Conservation (phyloP, 2,329 filamentous ascomycete genomes). For the Penicillium expansum region DNA sequence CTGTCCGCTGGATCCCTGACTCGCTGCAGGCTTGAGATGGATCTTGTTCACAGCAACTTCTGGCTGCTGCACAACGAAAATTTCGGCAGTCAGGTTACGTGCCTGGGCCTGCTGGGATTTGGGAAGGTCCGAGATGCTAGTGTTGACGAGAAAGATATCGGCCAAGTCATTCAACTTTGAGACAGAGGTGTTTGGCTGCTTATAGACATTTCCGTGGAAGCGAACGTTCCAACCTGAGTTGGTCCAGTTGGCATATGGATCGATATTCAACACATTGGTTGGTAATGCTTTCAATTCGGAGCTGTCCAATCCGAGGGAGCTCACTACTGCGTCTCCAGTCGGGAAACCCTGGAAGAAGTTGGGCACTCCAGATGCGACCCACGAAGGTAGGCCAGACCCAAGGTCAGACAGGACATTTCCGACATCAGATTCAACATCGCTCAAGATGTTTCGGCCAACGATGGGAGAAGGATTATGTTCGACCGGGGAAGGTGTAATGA, state of each 20-base stretch:
- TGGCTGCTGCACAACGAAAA: conserved; percentile 71
- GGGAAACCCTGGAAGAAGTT: conserved; percentile 24
- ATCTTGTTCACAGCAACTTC: conserved; percentile 40
- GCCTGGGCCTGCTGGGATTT: conserved; percentile 62
- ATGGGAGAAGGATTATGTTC: conserved; percentile 12
- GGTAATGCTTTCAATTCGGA: conserved; percentile 16
- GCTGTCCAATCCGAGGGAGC: conserved; percentile 20
- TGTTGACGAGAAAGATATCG: conserved; percentile 67
- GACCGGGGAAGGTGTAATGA: conserved; percentile 16
- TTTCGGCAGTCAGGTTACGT: conserved; percentile 68
- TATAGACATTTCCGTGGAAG: conserved; percentile 78
- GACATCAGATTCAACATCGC: conserved; percentile 4
- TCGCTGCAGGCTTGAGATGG: conserved; percentile 59
- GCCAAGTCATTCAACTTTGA: conserved; percentile 66
- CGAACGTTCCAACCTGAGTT: conserved; percentile 72
- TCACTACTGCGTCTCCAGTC: conserved; percentile 20
- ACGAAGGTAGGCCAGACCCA: conserved; percentile 18
- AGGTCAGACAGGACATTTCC: conserved; percentile 4
- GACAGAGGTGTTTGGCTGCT: conserved; percentile 66
- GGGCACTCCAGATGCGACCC: conserved; percentile 24
- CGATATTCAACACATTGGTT: conserved; percentile 24
- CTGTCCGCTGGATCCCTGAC: conserved; percentile 46
- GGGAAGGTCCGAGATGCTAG: conserved; percentile 59
- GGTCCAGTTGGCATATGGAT: conserved; percentile 70
- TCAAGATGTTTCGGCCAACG: conserved; percentile 11